Evolutionary conservation across 192 early-diverging fungal species (phyloP).

Genomic region (Backusella luteola): DNA sequence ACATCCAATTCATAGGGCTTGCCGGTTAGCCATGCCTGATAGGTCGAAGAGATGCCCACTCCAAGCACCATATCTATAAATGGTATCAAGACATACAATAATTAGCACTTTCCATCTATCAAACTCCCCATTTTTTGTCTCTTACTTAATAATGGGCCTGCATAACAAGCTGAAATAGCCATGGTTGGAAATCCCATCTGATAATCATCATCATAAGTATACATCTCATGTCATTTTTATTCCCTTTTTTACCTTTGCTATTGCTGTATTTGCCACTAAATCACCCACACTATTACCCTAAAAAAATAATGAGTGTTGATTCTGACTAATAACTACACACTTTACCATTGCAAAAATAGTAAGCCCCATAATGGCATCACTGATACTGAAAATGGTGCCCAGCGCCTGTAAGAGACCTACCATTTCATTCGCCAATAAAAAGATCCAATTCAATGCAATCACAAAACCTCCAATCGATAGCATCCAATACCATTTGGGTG

Average conservation of each 20-base stretch:
- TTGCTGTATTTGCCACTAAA: conserved; percentile 85
- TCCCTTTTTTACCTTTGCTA: conserved; percentile 50
- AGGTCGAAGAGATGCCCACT: conserved; percentile 70
- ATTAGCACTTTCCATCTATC: neutral
- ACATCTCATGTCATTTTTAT: neutral
- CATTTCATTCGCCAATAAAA: conserved; percentile 82
- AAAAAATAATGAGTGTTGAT: neutral
- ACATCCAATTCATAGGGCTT: conserved; percentile 51
- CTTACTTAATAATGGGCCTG: conserved; percentile 84
- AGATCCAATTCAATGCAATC: conserved; percentile 82
- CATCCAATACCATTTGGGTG: conserved; percentile 42
- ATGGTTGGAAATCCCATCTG: conserved; percentile 92
- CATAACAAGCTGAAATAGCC: conserved; percentile 94
- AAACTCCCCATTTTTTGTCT: neutral
- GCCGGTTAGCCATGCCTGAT: conserved; percentile 48
- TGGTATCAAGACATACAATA: neutral
- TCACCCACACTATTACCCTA: conserved; percentile 83
- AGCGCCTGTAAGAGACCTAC: conserved; percentile 81
- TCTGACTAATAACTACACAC: neutral
- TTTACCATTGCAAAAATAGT: conserved; percentile 82
- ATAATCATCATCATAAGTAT: neutral
- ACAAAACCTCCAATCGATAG: conserved; percentile 70
- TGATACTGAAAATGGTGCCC: conserved; percentile 72
- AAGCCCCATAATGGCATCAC: conserved; percentile 76
- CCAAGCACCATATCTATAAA: conserved; percentile 74